phyloP scores from a whole-genome alignment of 2,329 filamentous ascomycete species.

The Hypoxylon sp. region DNA sequence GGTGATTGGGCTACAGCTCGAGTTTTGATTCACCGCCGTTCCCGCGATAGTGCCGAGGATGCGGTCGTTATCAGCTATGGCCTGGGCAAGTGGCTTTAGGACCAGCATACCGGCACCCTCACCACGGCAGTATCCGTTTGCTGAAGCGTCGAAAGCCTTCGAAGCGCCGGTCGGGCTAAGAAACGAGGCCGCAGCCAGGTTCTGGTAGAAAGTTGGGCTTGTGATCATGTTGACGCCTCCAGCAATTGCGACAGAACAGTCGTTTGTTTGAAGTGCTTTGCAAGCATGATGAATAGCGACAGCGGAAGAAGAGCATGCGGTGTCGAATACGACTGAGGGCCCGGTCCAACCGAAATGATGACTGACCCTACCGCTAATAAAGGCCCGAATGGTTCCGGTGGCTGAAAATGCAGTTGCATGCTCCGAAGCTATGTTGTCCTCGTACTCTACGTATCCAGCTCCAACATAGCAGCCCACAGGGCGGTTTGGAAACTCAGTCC shows the following conservation, averaged over 20 bases:
- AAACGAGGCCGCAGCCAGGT: constrained; percentile 55
- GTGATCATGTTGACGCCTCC: constrained; percentile 60
- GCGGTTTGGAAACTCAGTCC: constrained; percentile 23
- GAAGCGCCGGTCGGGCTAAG: constrained; percentile 63
- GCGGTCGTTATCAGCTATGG: constrained; percentile 65
- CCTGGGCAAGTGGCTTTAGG: constrained; percentile 65
- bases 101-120: constrained; percentile 66
- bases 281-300: constrained; percentile 57
- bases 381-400: constrained; percentile 55
- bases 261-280: constrained; percentile 49
- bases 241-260: constrained; percentile 55
- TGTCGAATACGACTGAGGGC: constrained; percentile 55
- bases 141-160: constrained; percentile 63
- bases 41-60: constrained; percentile 61
- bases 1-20: constrained; percentile 46
- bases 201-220: constrained; percentile 44
- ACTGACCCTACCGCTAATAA: constrained; percentile 54
- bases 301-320: constrained; percentile 57
- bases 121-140: constrained; percentile 68
- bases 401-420: constrained; percentile 53
- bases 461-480: constrained; percentile 52
- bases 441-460: constrained; percentile 45
- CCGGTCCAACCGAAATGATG: constrained; percentile 58
- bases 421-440: constrained; percentile 48
- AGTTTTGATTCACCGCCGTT: constrained; percentile 55